Evolutionary conservation across 2,329 filamentous ascomycete species (phyloP), one percentile per base, ranked within the genome.

Genomic region (Rutstroemia sp.): DNA sequence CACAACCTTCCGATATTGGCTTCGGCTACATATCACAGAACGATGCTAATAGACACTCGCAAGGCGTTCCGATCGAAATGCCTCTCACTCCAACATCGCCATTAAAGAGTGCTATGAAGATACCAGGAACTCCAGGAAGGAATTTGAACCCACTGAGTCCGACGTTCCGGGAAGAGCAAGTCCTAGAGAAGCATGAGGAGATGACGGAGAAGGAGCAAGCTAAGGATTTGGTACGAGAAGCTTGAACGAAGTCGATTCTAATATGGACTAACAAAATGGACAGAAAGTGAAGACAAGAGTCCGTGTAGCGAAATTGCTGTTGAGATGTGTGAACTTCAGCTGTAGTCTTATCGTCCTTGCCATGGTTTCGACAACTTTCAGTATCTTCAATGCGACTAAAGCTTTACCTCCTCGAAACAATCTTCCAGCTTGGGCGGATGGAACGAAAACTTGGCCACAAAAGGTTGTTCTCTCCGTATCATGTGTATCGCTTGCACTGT

Each of bases 281-380:
- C 69, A 96, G 92, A 95, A 88, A 86, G 83, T 95, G 71, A 97
- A 96, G 76, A 86, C 86, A 38, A 84, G 90, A 64, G 92, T 97
- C 36, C 85, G 94, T 48, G 79, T 97, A 73, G 94, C 92, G 64
- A 99, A 99, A 77, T 86, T 97, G 66, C 83, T 95, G 60, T 84
- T 99, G n/a, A 87, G 94, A 63, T 87, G 90, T 56, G 88, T 97
- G 74, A 96, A 92, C 79, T 97, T 99, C 73, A 91, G 89, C 72
- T 99, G 94, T 78, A 92, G 89, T 71, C 79, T 97, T 59, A 96
- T 99, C 70, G 89, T 99, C 63, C 81, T 99, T 57, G 79, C 91
- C 60, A 92, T 99, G 82, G 77, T 99, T 54, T 85, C 88, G 14
- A 82, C 89, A n/a, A 90, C 89, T 3, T 89, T 99, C 68, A 76